Evolutionary conservation across 306 rosid genomes (phyloP).

Genomic region (Luffa acutangula): DNA sequence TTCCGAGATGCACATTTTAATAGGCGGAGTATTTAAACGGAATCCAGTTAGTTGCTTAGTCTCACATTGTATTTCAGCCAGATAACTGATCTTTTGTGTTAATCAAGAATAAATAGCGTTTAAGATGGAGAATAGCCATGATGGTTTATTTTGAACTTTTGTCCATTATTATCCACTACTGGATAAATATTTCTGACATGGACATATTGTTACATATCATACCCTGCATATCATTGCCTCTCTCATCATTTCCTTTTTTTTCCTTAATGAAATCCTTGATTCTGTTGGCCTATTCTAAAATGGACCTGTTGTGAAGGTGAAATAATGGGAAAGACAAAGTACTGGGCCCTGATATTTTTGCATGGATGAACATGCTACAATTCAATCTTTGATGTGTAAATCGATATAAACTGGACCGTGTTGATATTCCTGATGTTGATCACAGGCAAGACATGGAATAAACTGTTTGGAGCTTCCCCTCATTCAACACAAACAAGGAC

Average conservation of each 20-base stretch:
- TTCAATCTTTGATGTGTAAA: neutral
- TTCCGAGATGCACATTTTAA: neutral
- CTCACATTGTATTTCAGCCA: neutral
- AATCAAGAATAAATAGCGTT: neutral
- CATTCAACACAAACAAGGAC: slow-evolving; percentile 68
- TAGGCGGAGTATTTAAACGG: neutral
- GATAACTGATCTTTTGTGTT: neutral
- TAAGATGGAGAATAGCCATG: neutral
- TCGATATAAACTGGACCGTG: neutral
- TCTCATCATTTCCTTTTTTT: neutral
- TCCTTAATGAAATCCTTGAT: neutral
- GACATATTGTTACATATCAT: neutral
- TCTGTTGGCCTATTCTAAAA: neutral
- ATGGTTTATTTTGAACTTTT: neutral
- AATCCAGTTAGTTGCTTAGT: neutral
- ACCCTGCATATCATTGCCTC: neutral
- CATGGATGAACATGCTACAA: neutral
- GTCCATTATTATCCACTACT: neutral
- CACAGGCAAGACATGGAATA: slow-evolving; percentile 75
- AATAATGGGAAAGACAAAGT: neutral
- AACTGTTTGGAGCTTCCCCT: slow-evolving; percentile 97
- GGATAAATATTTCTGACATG: neutral
- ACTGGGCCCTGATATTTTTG: neutral
- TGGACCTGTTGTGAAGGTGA: neutral
- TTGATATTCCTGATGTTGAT: slow-evolving; percentile 28